These are phyloP conservation scores for Colletotrichum tropicale DNA, from an alignment of 2,329 filamentous ascomycete species.

Conservation along the genomic window DNA sequence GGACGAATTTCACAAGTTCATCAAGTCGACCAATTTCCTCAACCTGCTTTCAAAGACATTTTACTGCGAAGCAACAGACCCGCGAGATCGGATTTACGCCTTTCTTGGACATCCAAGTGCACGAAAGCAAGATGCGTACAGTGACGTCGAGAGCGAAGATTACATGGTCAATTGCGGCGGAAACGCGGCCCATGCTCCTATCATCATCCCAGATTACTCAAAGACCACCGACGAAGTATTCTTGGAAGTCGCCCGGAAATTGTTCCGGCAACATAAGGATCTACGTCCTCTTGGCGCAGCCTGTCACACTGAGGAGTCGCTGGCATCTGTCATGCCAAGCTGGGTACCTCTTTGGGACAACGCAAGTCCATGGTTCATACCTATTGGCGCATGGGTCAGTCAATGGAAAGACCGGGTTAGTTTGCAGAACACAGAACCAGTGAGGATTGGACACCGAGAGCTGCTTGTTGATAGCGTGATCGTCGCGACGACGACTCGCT, in stretches of 20 bases:
- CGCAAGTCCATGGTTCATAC: not conserved
- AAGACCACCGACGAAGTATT: not conserved
- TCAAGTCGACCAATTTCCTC: not conserved
- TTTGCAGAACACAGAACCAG: not conserved
- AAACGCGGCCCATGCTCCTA: not conserved
- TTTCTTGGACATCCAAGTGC: not conserved
- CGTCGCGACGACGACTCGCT: not conserved
- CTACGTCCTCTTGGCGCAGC: not conserved
- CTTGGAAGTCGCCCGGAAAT: not conserved
- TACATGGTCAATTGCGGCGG: not conserved
- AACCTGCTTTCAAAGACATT: not conserved
- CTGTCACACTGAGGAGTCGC: not conserved
- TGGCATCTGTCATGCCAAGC: not conserved
- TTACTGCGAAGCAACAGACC: not conserved
- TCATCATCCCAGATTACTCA: not conserved
- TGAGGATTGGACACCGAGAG: not conserved
- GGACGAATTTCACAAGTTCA: not conserved
- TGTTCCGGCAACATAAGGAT: not conserved
- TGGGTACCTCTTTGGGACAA: not conserved
- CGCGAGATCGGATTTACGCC: not conserved
- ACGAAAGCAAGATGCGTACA: not conserved
- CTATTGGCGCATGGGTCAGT: not conserved
- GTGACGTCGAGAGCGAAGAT: not conserved
- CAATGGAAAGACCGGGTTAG: not conserved
- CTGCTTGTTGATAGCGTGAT: not conserved